Conservation (phyloP, 139 green algal genomes). For the Chlamydomonas incerta region DNA sequence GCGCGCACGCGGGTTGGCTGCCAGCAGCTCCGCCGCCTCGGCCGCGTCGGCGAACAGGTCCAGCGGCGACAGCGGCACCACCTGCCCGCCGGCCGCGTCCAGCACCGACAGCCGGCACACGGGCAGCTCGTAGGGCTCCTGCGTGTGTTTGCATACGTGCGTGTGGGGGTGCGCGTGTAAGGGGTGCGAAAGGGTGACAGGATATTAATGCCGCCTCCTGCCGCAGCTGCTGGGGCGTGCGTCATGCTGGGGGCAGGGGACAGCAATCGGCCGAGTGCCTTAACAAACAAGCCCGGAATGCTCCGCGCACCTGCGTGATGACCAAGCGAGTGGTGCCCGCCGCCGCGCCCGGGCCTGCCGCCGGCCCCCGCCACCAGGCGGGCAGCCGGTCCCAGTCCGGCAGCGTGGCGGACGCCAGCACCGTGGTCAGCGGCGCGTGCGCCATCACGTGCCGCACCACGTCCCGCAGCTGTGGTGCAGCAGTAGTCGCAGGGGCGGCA, state of each 20-base stretch:
- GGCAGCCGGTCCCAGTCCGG: slow-evolving; percentile 54
- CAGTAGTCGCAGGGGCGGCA: too few relatives aligned
- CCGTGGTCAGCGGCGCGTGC: slow-evolving; percentile 52
- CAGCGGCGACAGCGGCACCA: slow-evolving; percentile 40
- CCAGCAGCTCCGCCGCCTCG: slow-evolving; percentile 44
- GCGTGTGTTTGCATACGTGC: neutral
- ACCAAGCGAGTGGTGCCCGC: slow-evolving; percentile 20
- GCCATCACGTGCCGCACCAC: slow-evolving; percentile 50
- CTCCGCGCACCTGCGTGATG: slow-evolving; percentile 50
- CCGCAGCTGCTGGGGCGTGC: too few relatives aligned
- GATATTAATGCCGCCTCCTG: too few relatives aligned
- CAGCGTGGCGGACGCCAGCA: slow-evolving; percentile 67
- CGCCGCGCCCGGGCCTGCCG: neutral
- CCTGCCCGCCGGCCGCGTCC: neutral
- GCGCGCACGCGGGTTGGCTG: slow-evolving; percentile 31
- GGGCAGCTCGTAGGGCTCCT: slow-evolving; percentile 59
- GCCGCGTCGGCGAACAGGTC: slow-evolving; percentile 49
- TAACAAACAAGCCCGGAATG: too few relatives aligned
- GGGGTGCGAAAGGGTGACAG: too few relatives aligned
- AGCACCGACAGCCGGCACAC: slow-evolving; percentile 27
- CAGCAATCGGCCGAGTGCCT: too few relatives aligned
- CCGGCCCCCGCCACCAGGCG: slow-evolving; percentile 52
- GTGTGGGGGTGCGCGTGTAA: too few relatives aligned
- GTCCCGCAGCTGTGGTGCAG: slow-evolving; percentile 1
- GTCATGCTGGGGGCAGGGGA: too few relatives aligned